Percentiles rank a stretch among this genome's conserved stretches.
Conservation (phyloP, 2,329 filamentous ascomycete genomes). For the Elsinoe necatrix region DNA sequence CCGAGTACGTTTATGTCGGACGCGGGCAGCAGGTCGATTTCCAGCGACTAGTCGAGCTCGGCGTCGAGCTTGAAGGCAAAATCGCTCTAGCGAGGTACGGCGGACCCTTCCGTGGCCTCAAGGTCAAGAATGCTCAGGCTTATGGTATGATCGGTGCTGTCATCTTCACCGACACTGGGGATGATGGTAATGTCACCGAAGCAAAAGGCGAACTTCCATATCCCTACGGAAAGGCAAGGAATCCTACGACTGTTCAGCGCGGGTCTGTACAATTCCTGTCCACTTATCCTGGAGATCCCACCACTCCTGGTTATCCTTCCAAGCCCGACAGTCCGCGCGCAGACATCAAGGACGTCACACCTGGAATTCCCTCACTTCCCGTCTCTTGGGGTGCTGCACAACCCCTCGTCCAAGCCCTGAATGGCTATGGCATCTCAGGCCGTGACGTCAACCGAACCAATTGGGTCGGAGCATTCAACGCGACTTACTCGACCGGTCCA, state of each 20-base stretch:
- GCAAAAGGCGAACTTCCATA: constrained; percentile 40
- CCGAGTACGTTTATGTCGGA: constrained; percentile 42
- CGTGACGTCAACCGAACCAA: constrained; percentile 43
- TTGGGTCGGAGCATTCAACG: constrained; percentile 59
- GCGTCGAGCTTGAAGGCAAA: constrained; percentile 39
- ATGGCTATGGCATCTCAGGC: constrained; percentile 64
- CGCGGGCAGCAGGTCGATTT: constrained; percentile 38
- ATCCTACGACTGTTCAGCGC: constrained; percentile 39
- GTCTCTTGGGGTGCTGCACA: constrained; percentile 76
- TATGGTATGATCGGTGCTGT: constrained; percentile 38
- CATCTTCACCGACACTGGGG: constrained; percentile 39
- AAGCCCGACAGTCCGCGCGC: constrained; percentile 67
- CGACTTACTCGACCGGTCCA: constrained; percentile 74
- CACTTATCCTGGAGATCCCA: constrained; percentile 58
- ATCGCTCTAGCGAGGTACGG: constrained; percentile 42
- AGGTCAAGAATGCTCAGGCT: constrained; percentile 42
- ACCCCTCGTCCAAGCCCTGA: constrained; percentile 71
- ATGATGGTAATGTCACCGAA: constrained; percentile 41
- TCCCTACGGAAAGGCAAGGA: constrained; percentile 36
- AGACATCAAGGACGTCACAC: constrained; percentile 55
- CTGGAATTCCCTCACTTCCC: constrained; percentile 75
- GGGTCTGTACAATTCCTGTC: constrained; percentile 52
- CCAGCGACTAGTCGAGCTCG: constrained; percentile 32
- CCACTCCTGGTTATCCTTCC: constrained; percentile 78
- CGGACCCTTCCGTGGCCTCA: constrained; percentile 38